Evolutionary conservation across 2,329 filamentous ascomycete species (phyloP).

Genomic region (Colletotrichum liaoningense): DNA sequence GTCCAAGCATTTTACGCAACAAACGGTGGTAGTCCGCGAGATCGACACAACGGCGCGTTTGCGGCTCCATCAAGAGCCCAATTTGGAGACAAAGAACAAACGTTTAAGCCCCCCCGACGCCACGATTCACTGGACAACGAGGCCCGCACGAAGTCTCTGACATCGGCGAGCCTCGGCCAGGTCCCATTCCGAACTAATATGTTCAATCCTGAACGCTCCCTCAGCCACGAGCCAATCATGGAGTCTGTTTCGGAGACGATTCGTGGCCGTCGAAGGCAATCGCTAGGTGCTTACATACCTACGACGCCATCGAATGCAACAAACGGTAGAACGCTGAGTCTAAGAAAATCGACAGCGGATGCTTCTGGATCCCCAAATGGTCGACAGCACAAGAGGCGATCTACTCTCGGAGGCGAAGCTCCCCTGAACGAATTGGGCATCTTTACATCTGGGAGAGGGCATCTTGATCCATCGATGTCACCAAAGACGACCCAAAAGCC

Average conservation of each 20-base stretch:
- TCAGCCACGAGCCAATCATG: conserved; percentile 20
- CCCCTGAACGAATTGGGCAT: conserved; percentile 18
- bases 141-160: conserved; percentile 36
- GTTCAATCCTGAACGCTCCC: conserved; percentile 19
- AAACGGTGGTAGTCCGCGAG: conserved; percentile 16
- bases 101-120: conserved; percentile 14
- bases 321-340: neutral
- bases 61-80: conserved; percentile 25
- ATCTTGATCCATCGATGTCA: conserved; percentile 18
- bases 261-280: conserved; percentile 27
- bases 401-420: conserved; percentile 6
- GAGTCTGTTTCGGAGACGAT: conserved; percentile 16
- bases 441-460: conserved; percentile 10
- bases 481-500: conserved; percentile 38
- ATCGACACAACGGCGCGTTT: conserved; percentile 35
- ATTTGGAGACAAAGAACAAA: conserved; percentile 34
- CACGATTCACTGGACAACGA: conserved; percentile 8
- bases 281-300: conserved; percentile 34
- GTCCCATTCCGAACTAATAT: conserved; percentile 32
- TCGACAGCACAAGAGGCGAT: conserved; percentile 9
- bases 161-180: conserved; percentile 31
- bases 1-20: conserved; percentile 50
- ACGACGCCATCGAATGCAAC: conserved; percentile 3
- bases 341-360: neutral
- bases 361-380: neutral